phyloP scores from a whole-genome alignment of 2,329 filamentous ascomycete genomes.

The Knufia fluminis region DNA sequence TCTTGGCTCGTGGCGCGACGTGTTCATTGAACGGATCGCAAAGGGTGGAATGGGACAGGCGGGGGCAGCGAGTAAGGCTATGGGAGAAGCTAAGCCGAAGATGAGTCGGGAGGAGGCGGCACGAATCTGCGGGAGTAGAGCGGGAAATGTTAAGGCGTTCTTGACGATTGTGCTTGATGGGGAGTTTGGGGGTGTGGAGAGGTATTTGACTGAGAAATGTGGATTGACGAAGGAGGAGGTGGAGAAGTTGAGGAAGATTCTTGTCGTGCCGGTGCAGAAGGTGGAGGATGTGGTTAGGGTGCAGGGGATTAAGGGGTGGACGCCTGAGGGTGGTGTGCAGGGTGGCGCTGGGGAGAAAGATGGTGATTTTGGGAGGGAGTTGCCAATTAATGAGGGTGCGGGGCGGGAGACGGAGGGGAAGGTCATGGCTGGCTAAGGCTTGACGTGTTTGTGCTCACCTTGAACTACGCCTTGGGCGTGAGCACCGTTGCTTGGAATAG shows the following conservation, averaged over 20 bases:
- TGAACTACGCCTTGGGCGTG: too few species aligned
- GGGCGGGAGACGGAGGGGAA: neutral
- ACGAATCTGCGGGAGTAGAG: conserved; percentile 19
- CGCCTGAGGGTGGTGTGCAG: conserved; percentile 18
- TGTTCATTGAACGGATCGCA: conserved; percentile 21
- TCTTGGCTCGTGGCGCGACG: conserved; percentile 30
- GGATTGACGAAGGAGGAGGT: conserved; percentile 20
- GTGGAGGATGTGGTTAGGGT: conserved; percentile 14
- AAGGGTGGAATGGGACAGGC: conserved; percentile 15
- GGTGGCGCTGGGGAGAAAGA: conserved; percentile 1
- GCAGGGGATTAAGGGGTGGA: conserved; percentile 16
- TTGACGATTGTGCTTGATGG: conserved; percentile 18
- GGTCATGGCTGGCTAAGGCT: conserved; percentile 2
- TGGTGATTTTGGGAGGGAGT: neutral
- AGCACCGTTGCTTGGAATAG: too few species aligned
- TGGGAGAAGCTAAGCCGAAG: conserved; percentile 1
- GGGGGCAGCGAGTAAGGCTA: conserved; percentile 2
- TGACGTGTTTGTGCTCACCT: too few species aligned
- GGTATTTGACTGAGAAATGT: conserved; percentile 17
- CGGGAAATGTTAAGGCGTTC: conserved; percentile 21
- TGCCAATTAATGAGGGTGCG: too few species aligned
- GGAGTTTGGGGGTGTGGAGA: conserved; percentile 20
- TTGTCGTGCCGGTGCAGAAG: conserved; percentile 12
- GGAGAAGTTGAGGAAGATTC: conserved; percentile 12
- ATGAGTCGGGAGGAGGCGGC: conserved; percentile 20